phyloP scores from a whole-genome alignment of 306 rosid species.

The Abrus pulchellus region DNA sequence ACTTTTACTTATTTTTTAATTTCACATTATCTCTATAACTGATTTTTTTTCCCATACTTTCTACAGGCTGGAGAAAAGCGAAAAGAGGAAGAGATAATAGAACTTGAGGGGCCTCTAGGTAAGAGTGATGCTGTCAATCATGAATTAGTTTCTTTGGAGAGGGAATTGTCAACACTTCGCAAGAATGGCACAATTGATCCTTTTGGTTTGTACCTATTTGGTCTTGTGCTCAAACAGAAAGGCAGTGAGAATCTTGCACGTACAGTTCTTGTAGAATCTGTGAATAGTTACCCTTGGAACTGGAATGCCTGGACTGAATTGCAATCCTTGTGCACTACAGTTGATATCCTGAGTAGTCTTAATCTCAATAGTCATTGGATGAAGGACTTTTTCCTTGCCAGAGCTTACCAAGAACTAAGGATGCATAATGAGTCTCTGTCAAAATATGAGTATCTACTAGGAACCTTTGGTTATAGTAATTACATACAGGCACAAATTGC shows the following conservation, averaged over 20 bases:
- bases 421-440: constrained; percentile 84
- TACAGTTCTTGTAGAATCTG: constrained; percentile 87
- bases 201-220: constrained; percentile 87
- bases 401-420: constrained; percentile 87
- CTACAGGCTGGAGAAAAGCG: constrained; percentile 96
- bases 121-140: constrained; percentile 78
- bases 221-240: constrained; percentile 90
- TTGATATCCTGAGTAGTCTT: constrained; percentile 80
- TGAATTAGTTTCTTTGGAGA: constrained; percentile 85
- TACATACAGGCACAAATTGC: constrained; percentile 97
- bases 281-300: constrained; percentile 97
- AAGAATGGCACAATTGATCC: constrained; percentile 83
- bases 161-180: constrained; percentile 83
- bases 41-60: constrained; percentile 5
- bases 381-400: constrained; percentile 94
- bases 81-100: constrained; percentile 95
- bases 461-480: constrained; percentile 81
- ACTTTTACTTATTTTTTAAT: background rate
- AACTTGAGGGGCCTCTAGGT: constrained; percentile 96
- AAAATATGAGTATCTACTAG: constrained; percentile 77
- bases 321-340: constrained; percentile 79
- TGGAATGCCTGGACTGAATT: constrained; percentile 99
- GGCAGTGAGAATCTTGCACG: constrained; percentile 85
- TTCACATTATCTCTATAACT: background rate
- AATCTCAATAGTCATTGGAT: constrained; percentile 95